Conservation (phyloP, 1,284 basidiomycete genomes). For the Apiotrichum gracile region DNA sequence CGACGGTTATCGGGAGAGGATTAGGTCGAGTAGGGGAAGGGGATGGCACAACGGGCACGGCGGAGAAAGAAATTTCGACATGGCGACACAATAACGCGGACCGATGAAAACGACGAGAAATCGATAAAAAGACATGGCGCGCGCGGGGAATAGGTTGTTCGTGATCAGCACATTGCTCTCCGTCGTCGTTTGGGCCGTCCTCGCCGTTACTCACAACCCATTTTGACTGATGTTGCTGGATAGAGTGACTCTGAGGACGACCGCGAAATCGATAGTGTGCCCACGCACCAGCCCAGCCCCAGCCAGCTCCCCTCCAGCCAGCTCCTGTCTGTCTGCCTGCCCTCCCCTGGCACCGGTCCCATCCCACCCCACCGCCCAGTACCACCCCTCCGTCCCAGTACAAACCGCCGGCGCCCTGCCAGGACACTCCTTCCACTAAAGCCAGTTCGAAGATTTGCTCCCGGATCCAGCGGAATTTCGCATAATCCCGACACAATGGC, state of each 20-base stretch:
- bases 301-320: neutral
- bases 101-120: neutral
- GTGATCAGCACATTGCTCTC: constrained; percentile 7
- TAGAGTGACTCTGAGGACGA: constrained; percentile 9
- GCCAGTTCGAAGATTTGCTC: too few species aligned
- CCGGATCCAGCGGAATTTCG: too few species aligned
- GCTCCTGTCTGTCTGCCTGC: neutral
- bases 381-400: too few species aligned
- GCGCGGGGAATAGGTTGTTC: neutral
- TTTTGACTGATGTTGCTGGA: constrained; percentile 39
- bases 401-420: too few species aligned
- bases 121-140: neutral
- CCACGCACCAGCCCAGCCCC: neutral
- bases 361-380: too few species aligned
- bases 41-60: neutral
- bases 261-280: neutral
- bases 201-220: constrained; percentile 45
- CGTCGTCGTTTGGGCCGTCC: neutral
- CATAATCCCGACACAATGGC: too few species aligned
- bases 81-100: neutral
- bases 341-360: too few species aligned
- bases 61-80: neutral
- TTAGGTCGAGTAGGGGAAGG: neutral
- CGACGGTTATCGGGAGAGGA: neutral
- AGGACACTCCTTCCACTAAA: too few species aligned